Conservation (phyloP, 169 alveolate species). For the Neospora caninum region DNA sequence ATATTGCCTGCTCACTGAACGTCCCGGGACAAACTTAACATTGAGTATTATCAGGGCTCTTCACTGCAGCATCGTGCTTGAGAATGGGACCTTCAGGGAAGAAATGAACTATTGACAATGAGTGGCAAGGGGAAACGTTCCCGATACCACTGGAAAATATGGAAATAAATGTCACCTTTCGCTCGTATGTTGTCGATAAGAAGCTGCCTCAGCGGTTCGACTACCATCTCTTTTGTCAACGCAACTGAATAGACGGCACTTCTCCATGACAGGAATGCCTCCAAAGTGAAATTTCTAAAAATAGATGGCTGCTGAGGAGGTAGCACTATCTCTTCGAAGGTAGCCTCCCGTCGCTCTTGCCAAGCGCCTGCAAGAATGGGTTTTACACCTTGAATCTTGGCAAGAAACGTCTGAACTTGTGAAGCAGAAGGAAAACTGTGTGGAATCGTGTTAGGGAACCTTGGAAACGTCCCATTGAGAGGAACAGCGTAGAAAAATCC, state of each 20-base stretch:
- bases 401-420: conserved; percentile 10
- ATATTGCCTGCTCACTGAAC: no score
- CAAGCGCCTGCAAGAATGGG: conserved; percentile 8
- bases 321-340: neutral
- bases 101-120: no score
- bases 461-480: neutral
- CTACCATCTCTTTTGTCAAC: neutral
- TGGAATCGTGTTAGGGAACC: conserved; percentile 19
- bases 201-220: neutral
- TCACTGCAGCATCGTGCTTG: no score
- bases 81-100: no score
- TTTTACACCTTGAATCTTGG: neutral
- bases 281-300: neutral
- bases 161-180: neutral
- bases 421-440: conserved; percentile 7
- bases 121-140: neutral
- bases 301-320: neutral
- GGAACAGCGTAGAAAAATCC: conserved; percentile 20
- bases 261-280: neutral
- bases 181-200: neutral
- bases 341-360: neutral
- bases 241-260: neutral
- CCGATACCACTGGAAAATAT: neutral
- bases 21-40: no score
- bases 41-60: no score